These are phyloP conservation scores for Aspergillus jensenii DNA, from an alignment of 2,329 filamentous ascomycete species.

Conservation along the genomic window DNA sequence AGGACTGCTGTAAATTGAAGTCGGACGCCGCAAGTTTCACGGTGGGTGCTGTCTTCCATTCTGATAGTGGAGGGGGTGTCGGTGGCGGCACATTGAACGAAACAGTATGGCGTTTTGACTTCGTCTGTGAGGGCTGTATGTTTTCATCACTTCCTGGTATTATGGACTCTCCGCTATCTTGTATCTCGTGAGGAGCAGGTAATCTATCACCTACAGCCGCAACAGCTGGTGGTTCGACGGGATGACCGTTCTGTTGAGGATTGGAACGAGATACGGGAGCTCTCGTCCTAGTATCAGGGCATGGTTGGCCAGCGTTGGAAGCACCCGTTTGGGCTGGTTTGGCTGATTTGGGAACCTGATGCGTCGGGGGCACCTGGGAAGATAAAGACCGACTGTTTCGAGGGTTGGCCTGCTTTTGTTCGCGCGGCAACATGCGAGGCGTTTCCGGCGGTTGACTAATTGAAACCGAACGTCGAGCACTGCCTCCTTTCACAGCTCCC, in stretches of 20 bases:
- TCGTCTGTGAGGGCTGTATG: conserved; percentile 25
- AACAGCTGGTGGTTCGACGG: neutral
- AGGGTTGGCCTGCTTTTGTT: conserved; percentile 8
- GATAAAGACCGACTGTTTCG: neutral
- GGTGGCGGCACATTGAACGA: conserved; percentile 49
- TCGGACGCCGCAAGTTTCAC: conserved; percentile 60
- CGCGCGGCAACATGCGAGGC: conserved; percentile 1
- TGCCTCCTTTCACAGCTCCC: conserved; percentile 17
- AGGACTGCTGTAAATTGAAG: conserved; percentile 58
- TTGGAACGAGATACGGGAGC: neutral
- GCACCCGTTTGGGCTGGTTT: neutral
- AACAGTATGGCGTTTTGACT: conserved; percentile 42
- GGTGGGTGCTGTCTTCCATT: conserved; percentile 69
- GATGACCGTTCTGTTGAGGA: neutral
- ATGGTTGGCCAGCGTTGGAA: neutral
- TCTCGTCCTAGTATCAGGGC: neutral
- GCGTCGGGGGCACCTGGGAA: neutral
- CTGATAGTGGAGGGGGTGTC: conserved; percentile 49
- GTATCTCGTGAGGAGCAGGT: conserved; percentile 9
- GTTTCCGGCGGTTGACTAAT: conserved; percentile 17
- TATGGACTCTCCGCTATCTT: conserved; percentile 13
- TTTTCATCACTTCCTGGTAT: conserved; percentile 17
- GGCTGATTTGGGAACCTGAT: neutral
- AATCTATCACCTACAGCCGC: neutral
- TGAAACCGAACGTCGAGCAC: conserved; percentile 26